A percentile compares a stretch with the other conserved stretches of the same genome.
phyloP scores from a whole-genome alignment of 164 flowering plant genomes.

The Tinospora cordifolia region DNA sequence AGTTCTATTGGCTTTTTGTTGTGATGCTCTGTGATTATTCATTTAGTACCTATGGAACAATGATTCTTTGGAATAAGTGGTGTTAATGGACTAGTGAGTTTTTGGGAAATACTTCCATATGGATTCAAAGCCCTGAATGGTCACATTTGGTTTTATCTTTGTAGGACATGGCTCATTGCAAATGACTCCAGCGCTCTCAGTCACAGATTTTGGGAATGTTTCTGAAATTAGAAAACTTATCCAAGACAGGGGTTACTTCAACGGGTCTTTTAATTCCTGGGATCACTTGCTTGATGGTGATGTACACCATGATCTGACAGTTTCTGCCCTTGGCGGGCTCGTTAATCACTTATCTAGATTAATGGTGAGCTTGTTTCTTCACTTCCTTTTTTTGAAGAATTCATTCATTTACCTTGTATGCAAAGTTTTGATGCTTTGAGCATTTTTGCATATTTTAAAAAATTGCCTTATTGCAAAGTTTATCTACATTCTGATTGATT shows the following conservation, averaged over 20 bases:
- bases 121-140: background rate
- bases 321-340: constrained; percentile 78
- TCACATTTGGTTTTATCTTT: constrained; percentile 12
- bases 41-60: too few relatives aligned
- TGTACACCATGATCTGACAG: constrained; percentile 37
- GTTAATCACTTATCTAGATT: constrained; percentile 63
- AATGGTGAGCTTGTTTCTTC: constrained; percentile 44
- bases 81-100: background rate
- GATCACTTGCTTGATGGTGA: constrained; percentile 39
- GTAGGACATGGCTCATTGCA: constrained; percentile 50
- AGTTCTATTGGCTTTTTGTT: background rate
- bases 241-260: constrained; percentile 59
- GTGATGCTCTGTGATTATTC: background rate
- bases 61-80: too few relatives aligned
- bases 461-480: background rate
- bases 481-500: background rate
- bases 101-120: background rate
- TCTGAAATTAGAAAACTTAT: constrained; percentile 55
- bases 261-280: constrained; percentile 39
- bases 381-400: background rate
- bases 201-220: constrained; percentile 46
- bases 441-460: background rate
- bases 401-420: background rate
- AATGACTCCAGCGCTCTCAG: constrained; percentile 43
- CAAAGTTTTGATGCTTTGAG: background rate